A percentile compares a stretch with the other conserved stretches of the same genome.
Evolutionary conservation across 2,329 filamentous ascomycete genomes (phyloP).

Genomic region (Aureobasidium sp.): DNA sequence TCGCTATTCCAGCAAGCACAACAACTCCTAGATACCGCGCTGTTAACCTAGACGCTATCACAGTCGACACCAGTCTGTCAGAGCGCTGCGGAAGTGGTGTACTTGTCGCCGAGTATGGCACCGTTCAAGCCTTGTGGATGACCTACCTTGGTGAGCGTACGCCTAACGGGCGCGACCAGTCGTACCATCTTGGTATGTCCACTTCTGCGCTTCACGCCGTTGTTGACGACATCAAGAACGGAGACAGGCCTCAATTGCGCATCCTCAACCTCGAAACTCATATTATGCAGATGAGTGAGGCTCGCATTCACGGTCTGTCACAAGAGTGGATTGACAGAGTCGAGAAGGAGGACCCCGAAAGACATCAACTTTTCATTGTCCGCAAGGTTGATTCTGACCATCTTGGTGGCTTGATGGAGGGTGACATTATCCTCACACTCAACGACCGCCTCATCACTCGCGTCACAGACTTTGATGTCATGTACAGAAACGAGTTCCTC

Average conservation of each 20-base stretch:
- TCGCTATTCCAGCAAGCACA: slow-evolving; percentile 89
- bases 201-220: slow-evolving; percentile 85
- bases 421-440: slow-evolving; percentile 84
- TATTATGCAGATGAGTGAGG: slow-evolving; percentile 93
- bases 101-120: slow-evolving; percentile 79
- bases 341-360: slow-evolving; percentile 77
- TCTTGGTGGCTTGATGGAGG: slow-evolving; percentile 68
- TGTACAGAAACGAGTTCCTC: slow-evolving; percentile 82
- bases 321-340: slow-evolving; percentile 95
- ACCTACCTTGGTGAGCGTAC: slow-evolving; percentile 91
- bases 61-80: slow-evolving; percentile 86
- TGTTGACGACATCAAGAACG: slow-evolving; percentile 76
- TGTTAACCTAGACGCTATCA: slow-evolving; percentile 94
- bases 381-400: slow-evolving; percentile 71
- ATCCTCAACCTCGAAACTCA: slow-evolving; percentile 94
- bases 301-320: slow-evolving; percentile 91
- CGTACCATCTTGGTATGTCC: slow-evolving; percentile 90
- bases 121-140: slow-evolving; percentile 91
- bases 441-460: slow-evolving; percentile 90
- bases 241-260: slow-evolving; percentile 70
- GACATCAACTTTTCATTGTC: slow-evolving; percentile 97
- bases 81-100: slow-evolving; percentile 92
- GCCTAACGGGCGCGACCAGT: slow-evolving; percentile 76
- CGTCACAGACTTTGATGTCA: slow-evolving; percentile 86
- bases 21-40: slow-evolving; percentile 88